A percentile compares a stretch with the other conserved stretches of the same genome.
Evolutionary conservation across 495 filamentous ascomycete genomes (phyloP).

Genomic region (Xylaria scruposa): DNA sequence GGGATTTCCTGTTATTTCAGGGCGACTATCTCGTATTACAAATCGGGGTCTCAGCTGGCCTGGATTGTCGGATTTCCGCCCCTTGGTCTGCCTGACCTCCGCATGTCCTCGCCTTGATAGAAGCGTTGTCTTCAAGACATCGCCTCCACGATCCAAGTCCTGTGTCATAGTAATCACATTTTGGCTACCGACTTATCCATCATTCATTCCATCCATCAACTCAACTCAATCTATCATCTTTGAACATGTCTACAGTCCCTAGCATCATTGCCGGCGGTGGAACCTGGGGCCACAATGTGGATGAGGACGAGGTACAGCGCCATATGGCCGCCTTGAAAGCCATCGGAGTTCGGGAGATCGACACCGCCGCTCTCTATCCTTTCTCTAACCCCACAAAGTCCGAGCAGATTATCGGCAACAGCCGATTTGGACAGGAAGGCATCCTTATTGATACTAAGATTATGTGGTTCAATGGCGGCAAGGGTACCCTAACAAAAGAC

Average conservation of each 20-base stretch:
- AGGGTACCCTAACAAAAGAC: not conserved
- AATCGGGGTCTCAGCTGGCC: not conserved
- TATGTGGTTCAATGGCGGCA: conserved; percentile 1
- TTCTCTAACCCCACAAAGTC: conserved; percentile 16
- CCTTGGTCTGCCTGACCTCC: not conserved
- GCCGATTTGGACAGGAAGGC: not conserved
- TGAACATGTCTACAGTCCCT: conserved; percentile 14
- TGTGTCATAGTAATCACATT: not conserved
- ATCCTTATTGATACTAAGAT: not conserved
- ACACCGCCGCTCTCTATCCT: conserved; percentile 35
- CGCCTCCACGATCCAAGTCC: not conserved
- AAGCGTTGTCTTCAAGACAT: not conserved
- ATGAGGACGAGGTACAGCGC: conserved; percentile 4
- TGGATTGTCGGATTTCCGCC: not conserved
- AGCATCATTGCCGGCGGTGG: conserved; percentile 15
- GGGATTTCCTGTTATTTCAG: not conserved
- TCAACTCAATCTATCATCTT: not conserved
- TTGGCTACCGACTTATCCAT: not conserved
- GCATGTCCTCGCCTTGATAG: not conserved
- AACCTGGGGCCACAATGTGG: conserved; percentile 25
- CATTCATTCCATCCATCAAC: not conserved
- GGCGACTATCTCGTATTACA: not conserved
- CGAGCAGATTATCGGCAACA: conserved; percentile 34
- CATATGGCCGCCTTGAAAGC: conserved; percentile 12
- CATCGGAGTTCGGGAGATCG: conserved; percentile 35